phyloP scores from a whole-genome alignment of 139 green algal species.

The Monoraphidium neglectum region DNA sequence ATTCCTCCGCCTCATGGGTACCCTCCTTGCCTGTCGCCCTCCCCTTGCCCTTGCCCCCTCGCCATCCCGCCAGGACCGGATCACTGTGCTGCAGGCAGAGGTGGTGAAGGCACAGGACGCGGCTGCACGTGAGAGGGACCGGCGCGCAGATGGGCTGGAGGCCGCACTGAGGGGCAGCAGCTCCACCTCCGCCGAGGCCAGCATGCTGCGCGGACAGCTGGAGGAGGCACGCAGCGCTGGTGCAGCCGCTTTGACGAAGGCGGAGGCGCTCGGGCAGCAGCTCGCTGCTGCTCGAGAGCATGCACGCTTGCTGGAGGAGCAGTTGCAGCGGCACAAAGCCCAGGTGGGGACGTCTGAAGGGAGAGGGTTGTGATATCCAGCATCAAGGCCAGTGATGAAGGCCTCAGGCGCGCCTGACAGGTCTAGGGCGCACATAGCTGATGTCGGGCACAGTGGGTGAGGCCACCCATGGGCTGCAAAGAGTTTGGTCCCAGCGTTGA shows the following conservation, averaged over 20 bases:
- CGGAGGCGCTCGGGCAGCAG: not conserved
- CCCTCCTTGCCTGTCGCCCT: too few relatives aligned
- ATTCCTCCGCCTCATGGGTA: too few relatives aligned
- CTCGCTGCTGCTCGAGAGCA: not conserved
- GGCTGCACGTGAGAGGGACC: slow-evolving; percentile 11
- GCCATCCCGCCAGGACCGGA: too few relatives aligned
- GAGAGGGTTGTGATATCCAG: not conserved
- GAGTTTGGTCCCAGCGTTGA: too few relatives aligned
- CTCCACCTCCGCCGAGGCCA: not conserved
- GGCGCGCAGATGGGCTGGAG: not conserved
- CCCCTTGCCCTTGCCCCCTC: too few relatives aligned
- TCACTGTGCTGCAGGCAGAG: not conserved
- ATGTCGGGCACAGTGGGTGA: too few relatives aligned
- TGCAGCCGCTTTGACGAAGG: not conserved
- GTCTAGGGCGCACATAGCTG: too few relatives aligned
- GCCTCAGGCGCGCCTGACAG: not conserved
- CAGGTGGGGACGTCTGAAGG: not conserved
- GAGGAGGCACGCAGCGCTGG: not conserved
- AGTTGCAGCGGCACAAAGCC: not conserved
- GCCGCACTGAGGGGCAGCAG: not conserved
- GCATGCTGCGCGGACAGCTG: not conserved
- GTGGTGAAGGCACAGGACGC: slow-evolving; percentile 5
- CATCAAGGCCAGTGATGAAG: not conserved
- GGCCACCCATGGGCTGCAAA: too few relatives aligned
- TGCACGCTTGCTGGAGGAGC: not conserved